Evolutionary conservation across 1,284 basidiomycete genomes (phyloP).

Genomic region (Phellopilus nigrolimitatus): DNA sequence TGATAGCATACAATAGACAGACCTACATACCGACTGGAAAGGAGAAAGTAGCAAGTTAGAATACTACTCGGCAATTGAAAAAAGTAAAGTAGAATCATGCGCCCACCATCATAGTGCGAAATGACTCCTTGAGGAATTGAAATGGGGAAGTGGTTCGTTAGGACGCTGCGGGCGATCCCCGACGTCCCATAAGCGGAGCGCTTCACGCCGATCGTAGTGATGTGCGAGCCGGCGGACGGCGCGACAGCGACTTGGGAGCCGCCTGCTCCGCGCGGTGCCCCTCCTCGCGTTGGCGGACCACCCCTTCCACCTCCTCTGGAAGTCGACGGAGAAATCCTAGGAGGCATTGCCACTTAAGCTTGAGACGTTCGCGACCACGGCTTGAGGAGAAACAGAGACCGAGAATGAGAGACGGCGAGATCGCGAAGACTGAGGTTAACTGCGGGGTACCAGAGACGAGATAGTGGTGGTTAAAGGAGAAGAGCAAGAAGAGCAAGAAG

Average conservation of each 20-base stretch:
- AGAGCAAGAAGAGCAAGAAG: too few species aligned
- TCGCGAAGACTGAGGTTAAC: neutral
- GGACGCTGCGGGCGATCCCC: constrained; percentile 48
- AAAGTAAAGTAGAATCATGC: constrained; percentile 13
- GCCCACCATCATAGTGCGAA: constrained; percentile 70
- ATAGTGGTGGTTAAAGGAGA: too few species aligned
- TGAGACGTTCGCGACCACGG: neutral
- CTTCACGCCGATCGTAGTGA: constrained; percentile 56
- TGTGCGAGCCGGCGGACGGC: constrained; percentile 33
- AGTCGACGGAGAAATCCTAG: constrained; percentile 29
- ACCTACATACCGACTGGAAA: constrained; percentile 50
- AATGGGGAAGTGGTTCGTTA: constrained; percentile 61
- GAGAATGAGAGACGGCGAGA: neutral
- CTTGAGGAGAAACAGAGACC: neutral
- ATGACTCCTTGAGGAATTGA: constrained; percentile 57
- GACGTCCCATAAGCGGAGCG: constrained; percentile 55
- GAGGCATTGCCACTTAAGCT: constrained; percentile 32
- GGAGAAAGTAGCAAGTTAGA: neutral
- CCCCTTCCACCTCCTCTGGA: constrained; percentile 19
- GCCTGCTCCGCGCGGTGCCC: constrained; percentile 26
- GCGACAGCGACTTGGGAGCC: constrained; percentile 22
- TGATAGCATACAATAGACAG: constrained; percentile 12
- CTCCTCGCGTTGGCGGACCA: constrained; percentile 14
- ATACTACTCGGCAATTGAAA: constrained; percentile 13
- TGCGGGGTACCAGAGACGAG: too few species aligned